phyloP scores from a whole-genome alignment of 805 yeast genomes.

The Hanseniaspora lindneri region DNA sequence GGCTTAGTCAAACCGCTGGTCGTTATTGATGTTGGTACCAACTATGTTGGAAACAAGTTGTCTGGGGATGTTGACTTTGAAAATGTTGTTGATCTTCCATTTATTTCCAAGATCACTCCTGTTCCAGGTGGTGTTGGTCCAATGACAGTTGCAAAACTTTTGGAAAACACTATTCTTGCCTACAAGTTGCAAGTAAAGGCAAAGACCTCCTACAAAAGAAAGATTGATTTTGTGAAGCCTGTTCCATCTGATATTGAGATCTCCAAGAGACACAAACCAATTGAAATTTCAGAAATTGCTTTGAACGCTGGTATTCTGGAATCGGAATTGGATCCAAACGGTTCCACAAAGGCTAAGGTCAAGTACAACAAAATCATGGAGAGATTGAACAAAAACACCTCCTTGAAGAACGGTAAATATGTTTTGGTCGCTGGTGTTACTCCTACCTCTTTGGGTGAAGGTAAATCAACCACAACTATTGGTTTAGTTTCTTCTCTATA shows the following conservation, averaged over 20 bases:
- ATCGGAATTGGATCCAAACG: slow-evolving; percentile 61
- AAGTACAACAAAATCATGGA: slow-evolving; percentile 46
- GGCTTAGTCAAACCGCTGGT: slow-evolving; percentile 38
- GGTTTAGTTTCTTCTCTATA: slow-evolving; percentile 74
- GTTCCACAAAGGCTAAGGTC: slow-evolving; percentile 67
- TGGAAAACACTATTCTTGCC: slow-evolving; percentile 58
- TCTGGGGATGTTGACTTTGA: slow-evolving; percentile 71
- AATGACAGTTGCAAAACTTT: slow-evolving; percentile 77
- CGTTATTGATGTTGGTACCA: slow-evolving; percentile 75
- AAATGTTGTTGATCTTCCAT: slow-evolving; percentile 29
- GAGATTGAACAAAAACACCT: slow-evolving; percentile 44
- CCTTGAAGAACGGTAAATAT: slow-evolving; percentile 44
- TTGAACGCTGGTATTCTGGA: slow-evolving; percentile 55
- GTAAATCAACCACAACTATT: slow-evolving; percentile 73
- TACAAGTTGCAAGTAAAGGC: slow-evolving; percentile 30
- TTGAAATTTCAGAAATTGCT: slow-evolving; percentile 56
- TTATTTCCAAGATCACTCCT: slow-evolving; percentile 51
- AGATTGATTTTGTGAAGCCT: slow-evolving; percentile 40
- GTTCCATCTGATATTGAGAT: slow-evolving; percentile 75
- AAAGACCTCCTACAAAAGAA: slow-evolving; percentile 30
- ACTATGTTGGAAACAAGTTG: slow-evolving; percentile 58
- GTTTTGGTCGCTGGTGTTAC: slow-evolving; percentile 73
- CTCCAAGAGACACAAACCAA: slow-evolving; percentile 64
- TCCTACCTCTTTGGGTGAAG: slow-evolving; percentile 79
- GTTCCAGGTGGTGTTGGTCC: slow-evolving; percentile 92